Percentiles rank a stretch among this genome's conserved stretches.
These are phyloP conservation scores for Gentiana straminea DNA, from an alignment of 257 asterid species.

Conservation along the genomic window DNA sequence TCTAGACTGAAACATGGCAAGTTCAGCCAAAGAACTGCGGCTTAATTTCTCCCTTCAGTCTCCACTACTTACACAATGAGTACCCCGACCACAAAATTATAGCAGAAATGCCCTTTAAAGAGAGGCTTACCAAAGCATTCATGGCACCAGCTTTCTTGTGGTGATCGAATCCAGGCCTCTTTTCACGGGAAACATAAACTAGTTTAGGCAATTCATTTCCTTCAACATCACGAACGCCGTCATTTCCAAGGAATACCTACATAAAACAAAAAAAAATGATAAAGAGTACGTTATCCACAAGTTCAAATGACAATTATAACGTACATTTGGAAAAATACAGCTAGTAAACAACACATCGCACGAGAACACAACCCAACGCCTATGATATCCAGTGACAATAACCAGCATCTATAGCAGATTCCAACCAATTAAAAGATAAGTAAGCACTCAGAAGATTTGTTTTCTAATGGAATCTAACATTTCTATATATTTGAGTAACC, in stretches of 20 bases:
- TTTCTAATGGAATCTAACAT: too few relatives aligned
- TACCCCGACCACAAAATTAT: too few relatives aligned
- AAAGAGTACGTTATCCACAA: neutral
- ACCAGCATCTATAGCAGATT: neutral
- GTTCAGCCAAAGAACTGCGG: too few relatives aligned
- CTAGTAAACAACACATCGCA: neutral
- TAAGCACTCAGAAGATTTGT: neutral
- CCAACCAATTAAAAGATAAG: neutral
- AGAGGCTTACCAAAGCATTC: conserved; percentile 63
- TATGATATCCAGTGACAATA: neutral
- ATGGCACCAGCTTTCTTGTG: conserved; percentile 96
- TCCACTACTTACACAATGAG: too few relatives aligned
- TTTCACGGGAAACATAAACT: conserved; percentile 89
- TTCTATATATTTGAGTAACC: too few relatives aligned
- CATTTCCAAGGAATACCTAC: conserved; percentile 77
- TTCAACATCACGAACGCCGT: conserved; percentile 55
- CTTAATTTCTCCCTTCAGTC: too few relatives aligned
- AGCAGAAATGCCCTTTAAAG: neutral
- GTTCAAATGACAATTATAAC: neutral
- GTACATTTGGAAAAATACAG: neutral
- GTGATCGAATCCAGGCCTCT: conserved; percentile 89
- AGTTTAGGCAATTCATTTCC: conserved; percentile 61
- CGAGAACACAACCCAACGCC: neutral
- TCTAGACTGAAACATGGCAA: too few relatives aligned
- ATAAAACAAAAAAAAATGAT: neutral